Evolutionary conservation across 768 basidiomycete genomes (phyloP).

Genomic region (Amyloporia xantha): DNA sequence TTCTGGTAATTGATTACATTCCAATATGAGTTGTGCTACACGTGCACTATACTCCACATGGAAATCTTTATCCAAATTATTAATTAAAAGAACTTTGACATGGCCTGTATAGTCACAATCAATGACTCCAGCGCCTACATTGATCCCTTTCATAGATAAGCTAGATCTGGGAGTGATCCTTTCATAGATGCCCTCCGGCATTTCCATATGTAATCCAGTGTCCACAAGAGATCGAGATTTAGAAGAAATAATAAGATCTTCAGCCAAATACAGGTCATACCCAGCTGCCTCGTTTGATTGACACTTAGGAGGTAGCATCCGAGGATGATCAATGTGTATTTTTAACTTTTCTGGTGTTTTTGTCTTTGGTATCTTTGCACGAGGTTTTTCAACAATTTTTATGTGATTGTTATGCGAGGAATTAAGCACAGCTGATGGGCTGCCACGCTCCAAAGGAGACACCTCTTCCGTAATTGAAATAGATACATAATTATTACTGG

Average conservation of each 20-base stretch:
- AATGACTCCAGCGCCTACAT: constrained; percentile 3
- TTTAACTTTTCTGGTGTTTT: background rate
- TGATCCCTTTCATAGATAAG: constrained; percentile 1
- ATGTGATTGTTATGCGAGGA: background rate
- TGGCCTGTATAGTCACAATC: constrained; percentile 4
- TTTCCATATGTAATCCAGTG: constrained; percentile 1
- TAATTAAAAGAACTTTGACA: constrained; percentile 7
- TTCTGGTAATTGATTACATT: background rate
- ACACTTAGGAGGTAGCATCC: background rate
- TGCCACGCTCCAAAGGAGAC: background rate
- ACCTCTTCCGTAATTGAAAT: no score
- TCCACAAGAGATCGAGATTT: background rate
- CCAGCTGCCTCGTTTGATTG: background rate
- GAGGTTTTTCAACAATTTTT: no score
- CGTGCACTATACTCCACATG: background rate
- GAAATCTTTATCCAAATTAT: background rate
- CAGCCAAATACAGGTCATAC: background rate
- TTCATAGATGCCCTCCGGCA: background rate
- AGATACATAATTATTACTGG: no score
- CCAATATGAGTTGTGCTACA: constrained; percentile 7
- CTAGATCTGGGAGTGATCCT: constrained; percentile 1
- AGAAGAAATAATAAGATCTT: background rate
- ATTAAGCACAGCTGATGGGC: background rate
- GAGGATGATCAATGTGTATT: background rate
- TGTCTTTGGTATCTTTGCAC: no score